Evolutionary conservation across 306 rosid genomes (phyloP).

Genomic region (Cicer chorassanicum): DNA sequence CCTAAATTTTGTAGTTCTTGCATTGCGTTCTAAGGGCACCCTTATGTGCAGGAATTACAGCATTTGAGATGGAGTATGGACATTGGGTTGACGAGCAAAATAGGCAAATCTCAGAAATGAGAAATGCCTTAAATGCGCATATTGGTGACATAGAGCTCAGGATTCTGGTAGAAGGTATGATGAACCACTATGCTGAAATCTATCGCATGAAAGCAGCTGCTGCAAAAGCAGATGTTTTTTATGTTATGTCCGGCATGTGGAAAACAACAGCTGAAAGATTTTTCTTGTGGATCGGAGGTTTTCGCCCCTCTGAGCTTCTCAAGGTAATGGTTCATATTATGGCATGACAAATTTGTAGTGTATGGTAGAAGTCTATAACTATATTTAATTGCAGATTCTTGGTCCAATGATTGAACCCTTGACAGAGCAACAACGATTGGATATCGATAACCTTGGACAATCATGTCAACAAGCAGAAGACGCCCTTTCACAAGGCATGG

Average conservation of each 20-base stretch:
- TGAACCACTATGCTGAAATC: slow-evolving; percentile 78
- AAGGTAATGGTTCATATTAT: slow-evolving; percentile 61
- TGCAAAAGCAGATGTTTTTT: slow-evolving; percentile 88
- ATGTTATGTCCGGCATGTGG: slow-evolving; percentile 95
- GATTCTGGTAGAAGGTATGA: slow-evolving; percentile 69
- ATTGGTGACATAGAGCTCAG: slow-evolving; percentile 80
- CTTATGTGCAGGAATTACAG: slow-evolving; percentile 62
- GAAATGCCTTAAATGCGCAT: slow-evolving; percentile 67
- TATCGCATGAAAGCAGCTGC: slow-evolving; percentile 86
- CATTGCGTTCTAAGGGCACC: slow-evolving; percentile 43
- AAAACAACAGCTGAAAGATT: slow-evolving; percentile 87
- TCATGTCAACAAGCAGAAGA: slow-evolving; percentile 98
- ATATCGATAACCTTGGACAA: slow-evolving; percentile 68
- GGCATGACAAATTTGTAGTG: neutral
- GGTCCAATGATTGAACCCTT: slow-evolving; percentile 71
- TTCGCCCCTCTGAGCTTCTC: slow-evolving; percentile 95
- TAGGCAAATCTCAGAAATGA: slow-evolving; percentile 69
- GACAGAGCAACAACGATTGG: slow-evolving; percentile 68
- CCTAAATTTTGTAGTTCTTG: neutral
- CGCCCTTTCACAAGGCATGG: slow-evolving; percentile 95
- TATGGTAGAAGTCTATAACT: slow-evolving; percentile 20
- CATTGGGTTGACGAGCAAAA: slow-evolving; percentile 92
- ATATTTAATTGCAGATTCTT: slow-evolving; percentile 69
- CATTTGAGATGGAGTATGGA: slow-evolving; percentile 90
- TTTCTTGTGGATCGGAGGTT: slow-evolving; percentile 98